Percentiles rank a stretch among this genome's conserved stretches.
Conservation (phyloP, 805 yeast genomes). For the Saccharomycopsis babjevae region DNA sequence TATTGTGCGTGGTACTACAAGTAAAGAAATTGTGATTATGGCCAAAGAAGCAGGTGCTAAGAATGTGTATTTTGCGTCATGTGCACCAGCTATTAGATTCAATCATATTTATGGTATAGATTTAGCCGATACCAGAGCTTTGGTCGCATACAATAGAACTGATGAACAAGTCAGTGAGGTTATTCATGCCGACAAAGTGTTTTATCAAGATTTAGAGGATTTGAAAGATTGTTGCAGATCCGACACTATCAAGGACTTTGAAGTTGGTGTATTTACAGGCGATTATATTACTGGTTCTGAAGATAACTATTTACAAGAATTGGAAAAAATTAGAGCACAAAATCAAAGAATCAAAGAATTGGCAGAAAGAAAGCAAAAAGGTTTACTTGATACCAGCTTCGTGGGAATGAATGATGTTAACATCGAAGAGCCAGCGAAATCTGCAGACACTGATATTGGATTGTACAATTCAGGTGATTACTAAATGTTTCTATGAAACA, state of each 20-base stretch:
- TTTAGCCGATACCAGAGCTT: constrained; percentile 87
- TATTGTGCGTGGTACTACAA: constrained; percentile 95
- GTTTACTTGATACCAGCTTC: constrained; percentile 4
- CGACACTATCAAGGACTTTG: constrained; percentile 50
- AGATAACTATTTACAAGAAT: constrained; percentile 66
- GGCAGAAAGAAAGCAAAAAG: constrained; percentile 29
- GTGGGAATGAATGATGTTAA: not conserved
- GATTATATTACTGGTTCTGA: constrained; percentile 90
- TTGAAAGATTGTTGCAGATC: constrained; percentile 62
- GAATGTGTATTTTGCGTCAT: constrained; percentile 90
- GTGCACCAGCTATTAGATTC: constrained; percentile 95
- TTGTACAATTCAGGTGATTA: constrained; percentile 50
- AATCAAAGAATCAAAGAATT: constrained; percentile 47
- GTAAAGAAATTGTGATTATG: constrained; percentile 92
- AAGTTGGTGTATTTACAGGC: constrained; percentile 96
- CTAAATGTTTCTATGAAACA: constrained; percentile 14
- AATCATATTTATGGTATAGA: constrained; percentile 98
- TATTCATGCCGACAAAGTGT: constrained; percentile 85
- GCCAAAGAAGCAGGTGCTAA: constrained; percentile 98
- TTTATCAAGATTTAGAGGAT: constrained; percentile 80
- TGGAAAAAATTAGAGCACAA: constrained; percentile 73
- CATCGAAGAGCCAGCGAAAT: constrained; percentile 3
- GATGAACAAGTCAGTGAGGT: constrained; percentile 66
- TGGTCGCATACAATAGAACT: constrained; percentile 75
- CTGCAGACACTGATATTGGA: constrained; percentile 37